Evolutionary conservation across 805 yeast species (phyloP), one percentile per base, ranked within the genome.

Genomic region (Alloascoidea hylecoeti): DNA sequence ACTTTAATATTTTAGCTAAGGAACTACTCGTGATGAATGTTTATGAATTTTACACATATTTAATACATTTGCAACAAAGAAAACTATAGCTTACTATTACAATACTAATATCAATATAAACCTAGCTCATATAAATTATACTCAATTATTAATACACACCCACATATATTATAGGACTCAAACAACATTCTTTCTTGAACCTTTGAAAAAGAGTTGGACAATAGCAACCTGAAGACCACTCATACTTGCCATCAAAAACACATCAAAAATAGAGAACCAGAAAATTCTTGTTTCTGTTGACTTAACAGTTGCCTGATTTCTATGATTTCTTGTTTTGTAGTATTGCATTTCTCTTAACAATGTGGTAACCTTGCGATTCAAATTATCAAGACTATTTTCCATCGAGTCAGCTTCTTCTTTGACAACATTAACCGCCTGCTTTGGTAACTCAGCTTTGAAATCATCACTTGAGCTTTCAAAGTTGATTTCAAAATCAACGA

Each of bases 161-260:
- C n/a, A n/a, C n/a, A n/a, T n/a, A n/a, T n/a, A n/a, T n/a, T n/a
- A n/a, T n/a, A n/a, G n/a, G n/a, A n/a, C n/a, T n/a, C n/a, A 74
- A 36, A 75, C 82, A 38, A 72, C 58, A 52, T 76, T 82, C 48
- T 68, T 76, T 60, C 86, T 70, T 5, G 82, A 69, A 43, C 78
- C 78, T 54, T 70, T 75, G 69, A 80, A 80, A 61, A 76, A 71
- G 52, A 73, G 67, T 52, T 78, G 82, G 33, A 81, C 80, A 32
- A 78, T 67, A 17, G 70, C 56, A 38, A 79, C 73, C 54, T 81
- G 92, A 49, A 75, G 67, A 17, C 62, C 63, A 15, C 85, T 82
- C 81, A 81, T 74, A 28, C 75, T 76, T 35, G 70, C 68, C 72
- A 76, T 72, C 49, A 78, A 60, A 39, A 71, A 50, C 18, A 77